Evolutionary conservation across 2,329 filamentous ascomycete genomes (phyloP).

Genomic region (Waltergamsia citrina): DNA sequence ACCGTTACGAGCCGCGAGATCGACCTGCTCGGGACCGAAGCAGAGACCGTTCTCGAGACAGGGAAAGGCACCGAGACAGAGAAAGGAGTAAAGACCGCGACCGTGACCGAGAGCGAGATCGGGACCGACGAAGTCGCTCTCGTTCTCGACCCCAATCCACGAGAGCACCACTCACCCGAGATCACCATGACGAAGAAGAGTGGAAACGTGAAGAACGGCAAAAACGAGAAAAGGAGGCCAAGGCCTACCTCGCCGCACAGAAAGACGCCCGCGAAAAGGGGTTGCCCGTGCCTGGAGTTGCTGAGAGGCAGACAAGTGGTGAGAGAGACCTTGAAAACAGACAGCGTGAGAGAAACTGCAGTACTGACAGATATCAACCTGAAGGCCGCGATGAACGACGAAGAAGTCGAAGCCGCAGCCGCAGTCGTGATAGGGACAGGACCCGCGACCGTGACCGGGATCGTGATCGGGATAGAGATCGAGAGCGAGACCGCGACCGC

Average conservation of each 20-base stretch:
- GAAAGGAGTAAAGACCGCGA: conserved; percentile 10
- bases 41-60: conserved; percentile 11
- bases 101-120: too few species aligned
- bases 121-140: conserved; percentile 28
- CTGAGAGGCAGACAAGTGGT: background rate
- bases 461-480: conserved; percentile 29
- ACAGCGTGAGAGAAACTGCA: conserved; percentile 14
- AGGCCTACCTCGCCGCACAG: conserved; percentile 53
- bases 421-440: conserved; percentile 14
- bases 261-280: conserved; percentile 52
- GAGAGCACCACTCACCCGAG: conserved; percentile 3
- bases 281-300: conserved; percentile 44
- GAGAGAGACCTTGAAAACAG: conserved; percentile 8
- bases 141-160: conserved; percentile 7
- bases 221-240: conserved; percentile 54
- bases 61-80: conserved; percentile 19
- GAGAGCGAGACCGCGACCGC: conserved; percentile 23
- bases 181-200: conserved; percentile 40
- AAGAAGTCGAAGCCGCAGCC: conserved; percentile 22
- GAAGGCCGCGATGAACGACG: conserved; percentile 30
- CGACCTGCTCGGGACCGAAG: conserved; percentile 7
- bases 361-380: conserved; percentile 36
- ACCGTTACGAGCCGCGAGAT: conserved; percentile 23
- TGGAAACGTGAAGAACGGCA: conserved; percentile 54
- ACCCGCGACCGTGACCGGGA: conserved; percentile 17